phyloP scores from a whole-genome alignment of 2,329 filamentous ascomycete species.

The Colletotrichum lini region DNA sequence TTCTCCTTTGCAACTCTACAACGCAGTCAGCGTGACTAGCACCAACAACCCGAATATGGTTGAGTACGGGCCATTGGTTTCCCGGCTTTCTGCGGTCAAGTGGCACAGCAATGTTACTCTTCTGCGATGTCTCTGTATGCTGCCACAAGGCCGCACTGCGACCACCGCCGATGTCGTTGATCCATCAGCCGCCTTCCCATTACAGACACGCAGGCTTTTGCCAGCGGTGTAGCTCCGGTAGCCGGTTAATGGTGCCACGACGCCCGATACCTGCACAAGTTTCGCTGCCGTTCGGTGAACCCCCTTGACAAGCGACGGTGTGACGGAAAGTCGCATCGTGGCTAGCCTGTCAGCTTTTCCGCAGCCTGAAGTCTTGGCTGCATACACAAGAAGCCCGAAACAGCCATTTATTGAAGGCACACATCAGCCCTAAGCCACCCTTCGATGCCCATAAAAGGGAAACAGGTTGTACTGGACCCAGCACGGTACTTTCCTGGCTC shows the following conservation, averaged over 20 bases:
- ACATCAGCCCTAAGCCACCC: constrained; percentile 38
- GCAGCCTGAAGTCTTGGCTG: not conserved
- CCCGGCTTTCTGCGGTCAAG: constrained; percentile 19
- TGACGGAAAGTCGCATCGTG: constrained; percentile 4
- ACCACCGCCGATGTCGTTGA: not conserved
- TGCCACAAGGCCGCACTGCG: constrained; percentile 19
- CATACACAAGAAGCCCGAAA: not conserved
- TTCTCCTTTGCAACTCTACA: constrained; percentile 11
- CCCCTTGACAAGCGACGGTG: not conserved
- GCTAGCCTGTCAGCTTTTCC: constrained; percentile 20
- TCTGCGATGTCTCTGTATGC: constrained; percentile 20
- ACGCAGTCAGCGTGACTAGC: constrained; percentile 32
- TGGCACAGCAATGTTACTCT: constrained; percentile 29
- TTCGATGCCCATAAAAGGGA: constrained; percentile 15
- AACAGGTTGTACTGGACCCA: not conserved
- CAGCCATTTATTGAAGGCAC: constrained; percentile 30
- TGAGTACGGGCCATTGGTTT: constrained; percentile 24
- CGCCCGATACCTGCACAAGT: constrained; percentile 1
- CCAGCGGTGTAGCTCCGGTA: constrained; percentile 6
- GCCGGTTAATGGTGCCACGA: constrained; percentile 32
- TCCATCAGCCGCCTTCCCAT: not conserved
- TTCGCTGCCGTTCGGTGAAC: constrained; percentile 9
- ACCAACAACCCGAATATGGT: constrained; percentile 13
- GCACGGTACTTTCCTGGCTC: constrained; percentile 24
- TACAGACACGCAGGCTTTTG: constrained; percentile 9